Evolutionary conservation across 2,329 filamentous ascomycete species (phyloP), one percentile per base, ranked within the genome.

Genomic region (Fusarium subglutinans): DNA sequence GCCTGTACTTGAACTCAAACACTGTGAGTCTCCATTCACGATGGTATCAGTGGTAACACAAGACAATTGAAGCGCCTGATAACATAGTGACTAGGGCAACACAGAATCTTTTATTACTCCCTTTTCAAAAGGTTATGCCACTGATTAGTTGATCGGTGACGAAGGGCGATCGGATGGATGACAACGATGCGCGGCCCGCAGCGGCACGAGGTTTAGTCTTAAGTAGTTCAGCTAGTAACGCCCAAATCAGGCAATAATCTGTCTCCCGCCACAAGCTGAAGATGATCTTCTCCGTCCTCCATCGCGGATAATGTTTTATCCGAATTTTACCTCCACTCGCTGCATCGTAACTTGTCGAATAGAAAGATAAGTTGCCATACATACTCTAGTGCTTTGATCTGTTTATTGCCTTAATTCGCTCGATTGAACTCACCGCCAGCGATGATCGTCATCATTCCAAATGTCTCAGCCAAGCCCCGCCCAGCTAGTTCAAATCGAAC

Each of bases 41-140:
- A 37, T 17, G 15, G 0, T 8, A 17, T 17, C 15, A 15, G 15
- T 3, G 35, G 1, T 4, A 37, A 1, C 8, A 4, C 9, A 15
- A 37, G 15, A 3, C 0, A 4, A 8, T 9, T 15, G 3, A 4
- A 17, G 35, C 15, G 8, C 15, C 35, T 37, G 0, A 37, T 37
- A 9, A 17, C 3, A 37, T 1, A 37, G 8, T 35, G 1, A 0
- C 4, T 17, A 35, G 6, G 3, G 5, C 8, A 17, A 37, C 7
- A 37, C 0, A 37, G 1, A 17, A 37, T 20, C 8, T 22, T 41
- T 14, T 14, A 11, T 22, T 14, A 4, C 20, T 1, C 12, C 20
- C 20, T 8, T 6, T 2, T 14, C 3, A 20, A 47, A 26, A 28
- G 6, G 0, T 20, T 5, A 13, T 6, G 8, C 4, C 0, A 8